Evolutionary conservation across 768 basidiomycete genomes (phyloP), one percentile per base, ranked within the genome.

Genomic region (Mycena alexandri): DNA sequence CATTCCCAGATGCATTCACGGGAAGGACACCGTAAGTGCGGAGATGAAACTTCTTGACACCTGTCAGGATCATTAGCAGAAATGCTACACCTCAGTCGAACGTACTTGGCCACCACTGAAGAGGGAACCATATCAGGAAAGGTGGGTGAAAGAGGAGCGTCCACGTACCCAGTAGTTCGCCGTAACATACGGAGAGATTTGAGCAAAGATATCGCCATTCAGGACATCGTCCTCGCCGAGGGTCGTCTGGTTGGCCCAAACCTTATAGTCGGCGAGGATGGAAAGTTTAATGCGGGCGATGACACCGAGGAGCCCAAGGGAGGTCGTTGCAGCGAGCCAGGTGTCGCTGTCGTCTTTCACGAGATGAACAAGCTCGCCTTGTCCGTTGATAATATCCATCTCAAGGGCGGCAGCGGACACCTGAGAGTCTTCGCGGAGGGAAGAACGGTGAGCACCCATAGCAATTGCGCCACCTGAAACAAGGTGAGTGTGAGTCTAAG

Each of bases 391-490:
- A 29, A 80, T 80, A 43, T 81, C 80, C 63, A 80, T 71, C 7
- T 74, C 73, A 17, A 80, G 70, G 17, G 78, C 79, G 9, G 79
- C 78, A 36, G 73, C 75, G 13, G 79, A 80, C 1, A 79, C 80
- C 62, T 80, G 80, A 5, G 79, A 80, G 53, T 81, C 75, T 52
- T 80, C 79, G 21, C 79, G 76, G 43, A 80, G 74, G n/a, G 79
- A 80, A 22, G 79, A 80, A n/a, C 80, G 77, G 73, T 80, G 79
- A 0, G 79, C 79, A 51, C 79, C 79, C 80, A 81, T 81, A 16
- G 80, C 79, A 63, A 79, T 76, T 48, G 80, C 79, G 41, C 79
- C 80, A 58, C 75, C 79, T 80, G 54, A 33, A 47, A 11, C 24
- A 14, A 0, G n/a, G 33, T 38, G 47, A 61, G 29, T n/a, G 44